Evolutionary conservation across 2,329 filamentous ascomycete species (phyloP).

Genomic region (Berkeleyomyces rouxiae): DNA sequence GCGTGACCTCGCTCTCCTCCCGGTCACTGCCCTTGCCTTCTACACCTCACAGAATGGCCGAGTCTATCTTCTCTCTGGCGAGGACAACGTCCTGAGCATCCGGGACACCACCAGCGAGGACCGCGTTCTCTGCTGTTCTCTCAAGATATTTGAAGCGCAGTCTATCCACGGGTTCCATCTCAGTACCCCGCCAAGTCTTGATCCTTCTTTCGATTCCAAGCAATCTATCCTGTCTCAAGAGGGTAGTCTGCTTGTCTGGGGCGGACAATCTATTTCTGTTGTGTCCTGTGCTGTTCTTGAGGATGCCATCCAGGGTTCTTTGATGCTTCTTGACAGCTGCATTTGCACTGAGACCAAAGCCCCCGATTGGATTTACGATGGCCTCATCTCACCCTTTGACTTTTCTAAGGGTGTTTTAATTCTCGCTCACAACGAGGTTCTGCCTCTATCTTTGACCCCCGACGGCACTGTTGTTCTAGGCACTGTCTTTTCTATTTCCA

Average conservation of each 20-base stretch:
- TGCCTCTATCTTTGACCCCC: conserved; percentile 29
- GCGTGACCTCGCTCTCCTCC: conserved; percentile 21
- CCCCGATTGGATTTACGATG: conserved; percentile 67
- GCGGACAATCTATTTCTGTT: conserved; percentile 37
- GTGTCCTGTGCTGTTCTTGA: conserved; percentile 21
- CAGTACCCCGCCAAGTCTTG: conserved; percentile 13
- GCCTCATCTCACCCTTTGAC: conserved; percentile 32
- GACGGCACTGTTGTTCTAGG: conserved; percentile 26
- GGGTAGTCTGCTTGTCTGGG: conserved; percentile 46
- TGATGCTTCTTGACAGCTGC: conserved; percentile 2
- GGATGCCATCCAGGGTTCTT: conserved; percentile 8
- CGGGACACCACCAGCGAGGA: conserved; percentile 26
- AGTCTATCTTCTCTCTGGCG: conserved; percentile 37
- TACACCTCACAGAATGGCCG: conserved; percentile 21
- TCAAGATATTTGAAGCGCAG: conserved; percentile 48
- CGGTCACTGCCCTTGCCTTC: conserved; percentile 44
- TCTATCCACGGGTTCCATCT: conserved; percentile 57
- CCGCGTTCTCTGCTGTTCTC: conserved; percentile 24
- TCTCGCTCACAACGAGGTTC: conserved; percentile 75
- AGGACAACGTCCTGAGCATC: conserved; percentile 41
- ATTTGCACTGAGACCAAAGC: conserved; percentile 19
- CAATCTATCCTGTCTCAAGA: not conserved
- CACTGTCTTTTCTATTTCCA: conserved; percentile 44
- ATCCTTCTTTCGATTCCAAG: not conserved
- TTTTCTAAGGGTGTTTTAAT: conserved; percentile 40